Conservation (phyloP, 2,329 filamentous ascomycete species). For the Colletotrichum australisinense region DNA sequence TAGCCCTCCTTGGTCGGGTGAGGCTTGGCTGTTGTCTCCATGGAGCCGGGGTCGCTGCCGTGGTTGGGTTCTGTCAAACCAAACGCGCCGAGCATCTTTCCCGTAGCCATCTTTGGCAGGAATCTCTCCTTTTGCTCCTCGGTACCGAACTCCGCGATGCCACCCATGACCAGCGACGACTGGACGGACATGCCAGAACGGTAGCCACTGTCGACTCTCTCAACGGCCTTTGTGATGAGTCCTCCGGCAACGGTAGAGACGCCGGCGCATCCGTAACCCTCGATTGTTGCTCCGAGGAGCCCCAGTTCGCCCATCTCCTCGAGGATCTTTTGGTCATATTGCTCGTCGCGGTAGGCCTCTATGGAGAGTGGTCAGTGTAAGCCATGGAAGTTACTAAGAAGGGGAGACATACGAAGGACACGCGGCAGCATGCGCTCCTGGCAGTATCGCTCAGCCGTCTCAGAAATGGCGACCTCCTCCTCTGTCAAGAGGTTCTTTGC, state of each 20-base stretch:
- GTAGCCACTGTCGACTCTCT: conserved; percentile 92
- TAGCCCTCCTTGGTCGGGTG: conserved; percentile 88
- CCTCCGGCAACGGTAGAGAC: conserved; percentile 90
- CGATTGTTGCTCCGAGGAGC: conserved; percentile 85
- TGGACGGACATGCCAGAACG: conserved; percentile 94
- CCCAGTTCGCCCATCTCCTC: conserved; percentile 94
- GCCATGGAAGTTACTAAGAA: neutral
- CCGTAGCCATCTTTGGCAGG: conserved; percentile 83
- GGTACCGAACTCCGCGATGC: conserved; percentile 89
- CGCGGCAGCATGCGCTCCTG: conserved; percentile 89
- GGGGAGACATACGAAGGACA: conserved; percentile 76
- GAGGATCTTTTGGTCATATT: conserved; percentile 87
- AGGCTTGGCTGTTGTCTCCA: conserved; percentile 88
- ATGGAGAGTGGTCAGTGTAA: conserved; percentile 8
- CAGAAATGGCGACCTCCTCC: conserved; percentile 89
- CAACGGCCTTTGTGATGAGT: conserved; percentile 89
- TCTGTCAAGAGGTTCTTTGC: conserved; percentile 83
- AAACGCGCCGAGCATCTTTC: conserved; percentile 86
- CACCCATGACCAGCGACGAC: conserved; percentile 92
- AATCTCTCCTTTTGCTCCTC: conserved; percentile 88
- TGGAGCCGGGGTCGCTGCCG: conserved; percentile 89
- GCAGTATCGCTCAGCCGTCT: conserved; percentile 93
- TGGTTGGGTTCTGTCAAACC: conserved; percentile 94
- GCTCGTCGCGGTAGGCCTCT: conserved; percentile 88
- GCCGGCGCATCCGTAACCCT: conserved; percentile 90